phyloP scores from a whole-genome alignment of 495 filamentous ascomycete genomes.

The Daldinia decipiens region DNA sequence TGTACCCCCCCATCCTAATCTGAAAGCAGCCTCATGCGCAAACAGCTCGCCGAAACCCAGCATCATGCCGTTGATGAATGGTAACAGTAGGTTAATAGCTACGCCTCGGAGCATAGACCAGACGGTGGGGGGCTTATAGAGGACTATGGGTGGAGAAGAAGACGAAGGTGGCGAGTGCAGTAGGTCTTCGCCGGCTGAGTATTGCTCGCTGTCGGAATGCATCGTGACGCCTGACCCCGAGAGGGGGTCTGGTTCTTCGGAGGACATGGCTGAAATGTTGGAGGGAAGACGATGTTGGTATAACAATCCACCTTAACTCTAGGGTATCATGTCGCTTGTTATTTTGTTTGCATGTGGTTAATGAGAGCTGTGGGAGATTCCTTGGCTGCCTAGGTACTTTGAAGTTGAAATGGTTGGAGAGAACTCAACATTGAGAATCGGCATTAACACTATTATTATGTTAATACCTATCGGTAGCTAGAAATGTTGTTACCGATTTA shows the following conservation, averaged over 20 bases:
- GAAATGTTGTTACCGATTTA: conserved; percentile 6
- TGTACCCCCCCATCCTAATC: conserved; percentile 91
- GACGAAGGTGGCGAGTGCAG: conserved; percentile 70
- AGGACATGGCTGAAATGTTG: conserved; percentile 51
- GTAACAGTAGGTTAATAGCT: conserved; percentile 92
- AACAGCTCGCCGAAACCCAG: conserved; percentile 96
- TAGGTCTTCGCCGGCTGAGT: conserved; percentile 75
- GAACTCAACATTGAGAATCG: conserved; percentile 20
- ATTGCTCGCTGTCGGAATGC: conserved; percentile 90
- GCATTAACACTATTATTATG: background rate
- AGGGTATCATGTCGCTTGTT: conserved; percentile 12
- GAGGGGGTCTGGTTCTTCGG: conserved; percentile 68
- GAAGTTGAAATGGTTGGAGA: conserved; percentile 37
- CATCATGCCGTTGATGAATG: conserved; percentile 99
- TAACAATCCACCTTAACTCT: conserved; percentile 7
- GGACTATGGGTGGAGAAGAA: conserved; percentile 78
- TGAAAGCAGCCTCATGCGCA: conserved; percentile 93
- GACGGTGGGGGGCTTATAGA: conserved; percentile 88
- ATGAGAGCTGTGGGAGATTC: background rate
- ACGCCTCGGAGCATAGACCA: conserved; percentile 87
- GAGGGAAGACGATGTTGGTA: conserved; percentile 18
- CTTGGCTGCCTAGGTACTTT: conserved; percentile 3
- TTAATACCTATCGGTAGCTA: background rate
- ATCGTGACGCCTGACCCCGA: conserved; percentile 86
- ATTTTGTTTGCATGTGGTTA: background rate